Evolutionary conservation across 345 rosid species (phyloP), one percentile per base, ranked within the genome.

Genomic region (Salix purpurea): DNA sequence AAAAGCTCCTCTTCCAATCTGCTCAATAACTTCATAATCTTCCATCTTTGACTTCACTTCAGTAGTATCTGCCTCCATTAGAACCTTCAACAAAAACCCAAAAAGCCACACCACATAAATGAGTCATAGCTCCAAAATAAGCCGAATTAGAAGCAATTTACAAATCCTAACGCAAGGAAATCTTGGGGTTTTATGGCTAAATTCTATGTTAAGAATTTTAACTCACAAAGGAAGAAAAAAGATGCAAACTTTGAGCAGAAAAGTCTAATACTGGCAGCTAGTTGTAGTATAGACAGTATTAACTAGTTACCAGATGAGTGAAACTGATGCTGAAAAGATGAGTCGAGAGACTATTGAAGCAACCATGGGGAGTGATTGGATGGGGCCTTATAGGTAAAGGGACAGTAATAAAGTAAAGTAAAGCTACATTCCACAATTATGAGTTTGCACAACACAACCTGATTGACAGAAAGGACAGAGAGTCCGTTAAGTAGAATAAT

Each of bases 1-100:
- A 79, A 85, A 93, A 56, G 97, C 88, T 75, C 95, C 94, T 81
- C 94, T 89, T 68, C 90, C 91, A 84, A 91, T 93, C 87, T 93
- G 97, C 85, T 93, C 95, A 65, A 92, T 78, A n/a, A 92, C 85
- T 84, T 86, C 89, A 83, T 91, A 96, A 74, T 87, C 91, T 73
- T 91, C 92, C 89, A 87, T 84, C 85, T 88, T 92, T 65, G 91
- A 87, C 89, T 84, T 89, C 50, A 66, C 65, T 68, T 89, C 90
- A 28, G 86, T 79, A 50, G 70, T 76, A 44, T 85, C 88, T 58
- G 85, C 39, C 74, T 88, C 91, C 96, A 91, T 91, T 28, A 44
- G 71, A n/a, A 66, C 79, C 87, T 76, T 71, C 66, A 62, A 62
- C 75, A 76, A 24, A 69, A 78, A 76, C 18, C 80, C 72, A 60